Conservation (phyloP, 805 yeast species). For the Suhomyces tanzawaensis region DNA sequence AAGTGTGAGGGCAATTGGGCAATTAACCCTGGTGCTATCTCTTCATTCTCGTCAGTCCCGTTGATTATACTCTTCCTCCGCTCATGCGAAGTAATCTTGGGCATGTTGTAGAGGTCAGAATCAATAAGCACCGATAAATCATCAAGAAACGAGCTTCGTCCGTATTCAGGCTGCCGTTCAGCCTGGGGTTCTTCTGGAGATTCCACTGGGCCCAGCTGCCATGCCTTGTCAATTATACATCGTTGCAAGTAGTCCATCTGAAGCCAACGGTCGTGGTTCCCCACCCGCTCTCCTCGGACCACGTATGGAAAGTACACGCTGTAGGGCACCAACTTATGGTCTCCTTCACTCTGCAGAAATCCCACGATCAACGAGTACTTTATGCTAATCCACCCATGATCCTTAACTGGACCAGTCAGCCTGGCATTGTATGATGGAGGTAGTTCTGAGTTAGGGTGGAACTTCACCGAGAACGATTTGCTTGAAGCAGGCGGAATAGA, state of each 20-base stretch:
- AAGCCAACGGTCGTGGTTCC: slow-evolving; percentile 26
- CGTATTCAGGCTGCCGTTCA: slow-evolving; percentile 3
- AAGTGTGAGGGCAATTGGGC: slow-evolving; percentile 28
- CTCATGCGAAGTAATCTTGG: slow-evolving; percentile 31
- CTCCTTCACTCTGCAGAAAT: slow-evolving; percentile 17
- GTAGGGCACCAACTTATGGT: slow-evolving; percentile 13
- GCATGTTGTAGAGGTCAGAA: slow-evolving; percentile 32
- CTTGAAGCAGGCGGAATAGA: slow-evolving; percentile 16
- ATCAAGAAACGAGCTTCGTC: slow-evolving; percentile 21
- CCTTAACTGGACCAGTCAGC: slow-evolving; percentile 40
- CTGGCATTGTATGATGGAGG: slow-evolving; percentile 43
- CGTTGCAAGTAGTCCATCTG: slow-evolving; percentile 26
- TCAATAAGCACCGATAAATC: slow-evolving; percentile 34
- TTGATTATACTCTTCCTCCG: slow-evolving; percentile 26
- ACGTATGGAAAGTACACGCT: slow-evolving; percentile 38
- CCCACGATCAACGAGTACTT: slow-evolving; percentile 38
- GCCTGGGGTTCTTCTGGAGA: not conserved
- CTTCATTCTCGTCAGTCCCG: slow-evolving; percentile 13
- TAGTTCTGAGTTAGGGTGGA: slow-evolving; percentile 20
- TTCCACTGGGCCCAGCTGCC: slow-evolving; percentile 16
- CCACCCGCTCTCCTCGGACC: slow-evolving; percentile 23
- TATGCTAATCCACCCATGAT: slow-evolving; percentile 38
- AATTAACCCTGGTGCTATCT: slow-evolving; percentile 9
- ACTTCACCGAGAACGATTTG: slow-evolving; percentile 20
- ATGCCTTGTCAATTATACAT: slow-evolving; percentile 23